Base-by-base conservation (phyloP, 805 yeast species). In the Peterozyma toletana region DNA sequence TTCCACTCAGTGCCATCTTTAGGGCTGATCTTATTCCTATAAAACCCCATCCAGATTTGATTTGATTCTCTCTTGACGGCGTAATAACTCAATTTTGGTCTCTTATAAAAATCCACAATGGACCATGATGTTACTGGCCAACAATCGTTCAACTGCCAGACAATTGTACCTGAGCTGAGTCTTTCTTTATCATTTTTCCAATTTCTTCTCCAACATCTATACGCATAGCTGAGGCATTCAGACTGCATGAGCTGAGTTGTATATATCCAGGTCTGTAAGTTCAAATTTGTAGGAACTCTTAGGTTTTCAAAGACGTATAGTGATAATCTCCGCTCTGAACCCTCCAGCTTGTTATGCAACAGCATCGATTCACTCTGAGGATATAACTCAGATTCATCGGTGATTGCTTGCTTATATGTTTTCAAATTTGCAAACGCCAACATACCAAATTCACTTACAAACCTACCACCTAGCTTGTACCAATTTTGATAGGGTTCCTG, bases 121-220 rank as follows among this genome's bases (percentile, higher is more conserved):
- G 78, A 58, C 79, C 80, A 75, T n/a, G 70, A 62, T 1, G 77
- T 64, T 2, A 63, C 71, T 1, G 79, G 79, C 73, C 77, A 73
- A 45, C 76, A 71, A 52, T 75, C 79, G 48, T 75, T 72, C 21
- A 71, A 53, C 54, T 75, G 80, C 80, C 80, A 75, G 7, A 75
- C 77, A 34, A 75, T 53, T 3, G 73, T 67, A 3, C 79, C 80
- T 13, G 74, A 71, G 35, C 55, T 53, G 35, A 62, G 58, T 36
- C 71, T 60, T 33, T 58, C 50, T 2, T 63, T 62, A 4, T 54
- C 54, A 4, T 55, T 58, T 29, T 59, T 57, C 80, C 79, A 75
- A 43, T 66, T 54, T 16, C 76, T 50, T 56, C 77, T 61, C 71
- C 77, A 73, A 45, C 66, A 62, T 43, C 68, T 55, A 44, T 70